phyloP scores from a whole-genome alignment of 2,329 filamentous ascomycete species.

The Fusarium sp. region DNA sequence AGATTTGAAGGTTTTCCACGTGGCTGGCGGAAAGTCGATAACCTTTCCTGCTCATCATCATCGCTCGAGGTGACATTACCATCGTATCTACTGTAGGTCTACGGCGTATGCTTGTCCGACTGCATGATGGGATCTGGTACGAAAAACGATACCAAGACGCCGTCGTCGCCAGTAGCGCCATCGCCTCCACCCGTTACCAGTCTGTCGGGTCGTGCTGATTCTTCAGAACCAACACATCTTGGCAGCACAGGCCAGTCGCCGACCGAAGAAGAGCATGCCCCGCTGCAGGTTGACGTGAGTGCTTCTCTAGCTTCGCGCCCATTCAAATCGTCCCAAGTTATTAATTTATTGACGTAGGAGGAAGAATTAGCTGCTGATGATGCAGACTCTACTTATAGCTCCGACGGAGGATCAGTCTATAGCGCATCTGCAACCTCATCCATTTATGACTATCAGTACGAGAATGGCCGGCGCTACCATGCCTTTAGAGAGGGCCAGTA shows the following conservation, averaged over 20 bases:
- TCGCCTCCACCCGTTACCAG: constrained; percentile 22
- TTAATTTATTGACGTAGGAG: constrained; percentile 12
- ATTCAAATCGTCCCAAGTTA: neutral
- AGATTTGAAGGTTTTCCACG: neutral
- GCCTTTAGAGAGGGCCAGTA: constrained; percentile 54
- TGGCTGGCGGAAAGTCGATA: neutral
- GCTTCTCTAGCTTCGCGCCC: neutral
- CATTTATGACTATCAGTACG: constrained; percentile 58
- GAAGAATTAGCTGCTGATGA: constrained; percentile 45
- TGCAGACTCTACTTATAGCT: constrained; percentile 56
- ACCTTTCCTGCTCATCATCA: neutral
- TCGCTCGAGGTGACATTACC: neutral
- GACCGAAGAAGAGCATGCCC: constrained; percentile 15
- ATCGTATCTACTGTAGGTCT: neutral
- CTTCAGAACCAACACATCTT: neutral
- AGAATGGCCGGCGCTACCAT: constrained; percentile 54
- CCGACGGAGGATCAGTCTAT: constrained; percentile 51
- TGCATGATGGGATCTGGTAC: constrained; percentile 4
- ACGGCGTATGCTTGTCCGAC: neutral
- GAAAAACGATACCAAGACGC: neutral
- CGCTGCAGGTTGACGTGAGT: constrained; percentile 40
- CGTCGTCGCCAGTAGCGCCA: neutral
- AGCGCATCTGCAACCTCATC: constrained; percentile 60
- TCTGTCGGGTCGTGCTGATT: constrained; percentile 13
- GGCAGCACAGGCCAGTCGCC: constrained; percentile 3